Evolutionary conservation across 2,329 filamentous ascomycete species (phyloP).

Genomic region (Pestalotiopsis sp.): DNA sequence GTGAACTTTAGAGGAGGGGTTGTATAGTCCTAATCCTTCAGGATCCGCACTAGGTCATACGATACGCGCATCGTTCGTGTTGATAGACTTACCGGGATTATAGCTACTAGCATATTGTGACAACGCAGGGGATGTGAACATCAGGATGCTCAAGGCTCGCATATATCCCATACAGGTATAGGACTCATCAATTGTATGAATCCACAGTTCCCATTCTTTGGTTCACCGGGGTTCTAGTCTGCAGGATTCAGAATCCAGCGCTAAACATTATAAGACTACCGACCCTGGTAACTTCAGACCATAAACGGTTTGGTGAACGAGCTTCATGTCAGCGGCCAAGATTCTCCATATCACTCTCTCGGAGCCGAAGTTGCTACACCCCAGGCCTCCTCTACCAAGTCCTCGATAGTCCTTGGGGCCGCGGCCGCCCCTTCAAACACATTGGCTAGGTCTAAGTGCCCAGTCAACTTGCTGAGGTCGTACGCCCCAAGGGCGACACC

Average conservation of each 20-base stretch:
- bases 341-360: not conserved
- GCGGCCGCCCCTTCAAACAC: slow-evolving; percentile 21
- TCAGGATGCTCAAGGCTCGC: not conserved
- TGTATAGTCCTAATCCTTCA: not conserved
- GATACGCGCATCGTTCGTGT: not conserved
- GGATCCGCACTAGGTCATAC: slow-evolving; percentile 7
- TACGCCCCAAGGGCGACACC: slow-evolving; percentile 33
- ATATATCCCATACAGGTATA: not conserved
- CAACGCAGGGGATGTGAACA: not conserved
- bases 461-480: slow-evolving; percentile 25
- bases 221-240: not conserved
- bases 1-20: not conserved
- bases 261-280: not conserved
- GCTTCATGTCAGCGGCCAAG: not conserved
- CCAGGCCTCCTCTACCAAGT: slow-evolving; percentile 23
- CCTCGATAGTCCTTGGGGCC: slow-evolving; percentile 20
- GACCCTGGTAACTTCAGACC: not conserved
- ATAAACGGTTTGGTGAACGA: not conserved
- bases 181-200: not conserved
- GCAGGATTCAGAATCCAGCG: not conserved
- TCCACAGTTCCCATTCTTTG: not conserved
- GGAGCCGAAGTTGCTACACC: slow-evolving; percentile 3
- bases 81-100: not conserved
- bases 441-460: slow-evolving; percentile 25
- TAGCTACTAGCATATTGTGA: not conserved